A percentile compares a stretch with the other conserved stretches of the same genome.
Conservation (phyloP, 345 rosid species). For the Carallia brachiata region DNA sequence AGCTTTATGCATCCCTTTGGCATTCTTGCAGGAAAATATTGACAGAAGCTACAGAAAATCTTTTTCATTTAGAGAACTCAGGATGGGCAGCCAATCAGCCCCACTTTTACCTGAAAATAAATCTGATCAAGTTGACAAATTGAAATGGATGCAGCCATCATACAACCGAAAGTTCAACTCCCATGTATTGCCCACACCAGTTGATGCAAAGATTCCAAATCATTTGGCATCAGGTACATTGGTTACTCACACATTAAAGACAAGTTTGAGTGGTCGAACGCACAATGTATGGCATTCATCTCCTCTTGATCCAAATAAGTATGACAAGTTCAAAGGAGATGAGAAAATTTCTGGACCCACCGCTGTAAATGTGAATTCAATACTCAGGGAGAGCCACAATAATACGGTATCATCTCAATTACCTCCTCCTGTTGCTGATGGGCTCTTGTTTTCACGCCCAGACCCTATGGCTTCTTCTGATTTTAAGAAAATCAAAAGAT, state of each 20-base stretch:
- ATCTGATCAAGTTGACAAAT: slow-evolving; percentile 9
- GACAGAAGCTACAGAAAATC: slow-evolving; percentile 35
- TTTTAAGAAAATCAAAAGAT: slow-evolving; percentile 18
- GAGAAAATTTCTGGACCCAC: slow-evolving; percentile 42
- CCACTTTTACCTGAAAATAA: slow-evolving; percentile 23
- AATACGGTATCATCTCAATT: slow-evolving; percentile 7
- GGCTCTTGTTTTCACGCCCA: slow-evolving; percentile 8
- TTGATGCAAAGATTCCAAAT: slow-evolving; percentile 45
- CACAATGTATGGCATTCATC: slow-evolving; percentile 23
- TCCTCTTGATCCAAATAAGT: slow-evolving; percentile 17
- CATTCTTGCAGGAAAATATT: slow-evolving; percentile 48
- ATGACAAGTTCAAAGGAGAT: slow-evolving; percentile 29
- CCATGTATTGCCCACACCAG: slow-evolving; percentile 28
- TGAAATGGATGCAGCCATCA: slow-evolving; percentile 12
- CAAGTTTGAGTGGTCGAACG: slow-evolving; percentile 11
- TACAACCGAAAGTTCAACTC: slow-evolving; percentile 16
- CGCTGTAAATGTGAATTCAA: slow-evolving; percentile 27
- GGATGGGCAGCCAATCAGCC: slow-evolving; percentile 30
- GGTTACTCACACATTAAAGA: slow-evolving; percentile 10
- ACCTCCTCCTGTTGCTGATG: slow-evolving; percentile 28
- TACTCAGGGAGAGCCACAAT: slow-evolving; percentile 56
- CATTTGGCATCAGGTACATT: slow-evolving; percentile 26
- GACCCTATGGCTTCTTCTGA: slow-evolving; percentile 21
- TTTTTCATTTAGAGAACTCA: slow-evolving; percentile 33
- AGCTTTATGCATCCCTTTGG: slow-evolving; percentile 8